phyloP scores from a whole-genome alignment of 164 flowering plant species.

The Chimonanthus praecox region DNA sequence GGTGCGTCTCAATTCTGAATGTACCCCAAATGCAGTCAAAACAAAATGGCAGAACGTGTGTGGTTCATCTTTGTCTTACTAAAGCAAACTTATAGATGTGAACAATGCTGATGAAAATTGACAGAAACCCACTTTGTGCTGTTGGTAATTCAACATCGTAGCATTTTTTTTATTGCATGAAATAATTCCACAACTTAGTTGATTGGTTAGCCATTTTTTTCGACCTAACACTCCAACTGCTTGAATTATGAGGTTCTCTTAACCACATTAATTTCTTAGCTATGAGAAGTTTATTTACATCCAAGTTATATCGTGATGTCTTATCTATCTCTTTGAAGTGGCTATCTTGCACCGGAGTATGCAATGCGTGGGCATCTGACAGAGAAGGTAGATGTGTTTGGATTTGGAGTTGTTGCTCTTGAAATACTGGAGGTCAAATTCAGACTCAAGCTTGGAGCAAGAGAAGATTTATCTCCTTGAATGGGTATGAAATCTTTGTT shows the following conservation, averaged over 20 bases:
- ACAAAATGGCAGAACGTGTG: background rate
- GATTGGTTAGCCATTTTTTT: background rate
- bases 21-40: background rate
- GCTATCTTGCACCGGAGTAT: conserved; percentile 32
- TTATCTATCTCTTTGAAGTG: conserved; percentile 11
- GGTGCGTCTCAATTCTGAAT: background rate
- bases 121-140: background rate
- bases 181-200: background rate
- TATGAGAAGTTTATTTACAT: background rate
- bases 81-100: background rate
- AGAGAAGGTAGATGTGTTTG: conserved; percentile 30
- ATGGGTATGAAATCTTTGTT: conserved; percentile 17
- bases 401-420: conserved; percentile 26
- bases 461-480: conserved; percentile 26
- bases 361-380: conserved; percentile 35
- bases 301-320: background rate
- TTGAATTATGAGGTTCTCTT: background rate
- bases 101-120: too few species aligned
- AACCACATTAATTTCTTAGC: background rate
- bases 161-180: too few species aligned
- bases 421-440: conserved; percentile 25
- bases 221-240: background rate
- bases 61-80: background rate
- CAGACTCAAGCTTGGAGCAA: conserved; percentile 15
- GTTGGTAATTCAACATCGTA: too few species aligned